Base-by-base conservation (phyloP, 163 green algal genomes). In the Chloroidium sp. region DNA sequence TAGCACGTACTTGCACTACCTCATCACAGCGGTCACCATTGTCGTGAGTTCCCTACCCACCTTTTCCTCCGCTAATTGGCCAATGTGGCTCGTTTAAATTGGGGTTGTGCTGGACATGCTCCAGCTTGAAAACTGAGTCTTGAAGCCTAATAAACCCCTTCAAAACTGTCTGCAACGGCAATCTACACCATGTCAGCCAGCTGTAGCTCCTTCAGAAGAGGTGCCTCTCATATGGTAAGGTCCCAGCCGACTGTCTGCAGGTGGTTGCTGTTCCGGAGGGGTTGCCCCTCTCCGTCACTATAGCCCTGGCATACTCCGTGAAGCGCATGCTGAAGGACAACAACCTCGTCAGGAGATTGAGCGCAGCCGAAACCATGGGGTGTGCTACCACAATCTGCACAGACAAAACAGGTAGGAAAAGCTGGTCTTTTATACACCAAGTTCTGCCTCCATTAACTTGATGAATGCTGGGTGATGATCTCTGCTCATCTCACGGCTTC, bases 201-300 rank as follows among this genome's bases (percentile, higher is more conserved):
- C 36, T 36, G 36, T 36, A 36, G 36, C 36, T 36, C 36, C 36
- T 36, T 36, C 36, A 36, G 36, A 36, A 36, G 36, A 36, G 36
- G 36, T 36, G 36, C 36, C 36, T 36, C 36, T 36, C 36, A 36
- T 36, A 36, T 36, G 36, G 36, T 36, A 36, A 36, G 36, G 36
- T 36, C 36, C 36, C 36, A 36, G 36, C 36, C 36, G 64, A 6
- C 64, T 72, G 64, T 12, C 10, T 79, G 4, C 84, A 90, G 81
- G 89, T 94, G 86, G 91, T 97, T 76, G 94, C 94, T 8, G 91
- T 98, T 68, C 95, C 95, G 1, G 95, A 98, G 87, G 95, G 95
- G 2, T 89, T 98, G 81, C 94, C 94, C 1, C 89, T 97, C 74
- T 93, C 93, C 0, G 93, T 97, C 4, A 97, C 95, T 0, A 88